Percentiles rank a stretch among this genome's conserved stretches.
Conservation (phyloP, 2,329 filamentous ascomycete species). For the Diaporthe destruens region DNA sequence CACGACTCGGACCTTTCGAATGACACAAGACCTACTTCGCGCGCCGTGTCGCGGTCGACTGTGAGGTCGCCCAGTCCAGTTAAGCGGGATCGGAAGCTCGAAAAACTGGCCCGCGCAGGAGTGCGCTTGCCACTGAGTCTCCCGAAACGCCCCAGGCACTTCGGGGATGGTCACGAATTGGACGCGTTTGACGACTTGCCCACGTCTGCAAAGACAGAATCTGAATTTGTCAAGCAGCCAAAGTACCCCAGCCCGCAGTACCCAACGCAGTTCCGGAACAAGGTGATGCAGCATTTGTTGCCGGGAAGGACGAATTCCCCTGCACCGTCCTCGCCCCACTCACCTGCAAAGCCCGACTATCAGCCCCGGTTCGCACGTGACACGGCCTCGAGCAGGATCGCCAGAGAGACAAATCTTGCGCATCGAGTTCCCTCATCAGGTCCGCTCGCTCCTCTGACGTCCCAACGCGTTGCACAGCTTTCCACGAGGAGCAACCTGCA, state of each 20-base stretch:
- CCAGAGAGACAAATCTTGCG: conserved; percentile 71
- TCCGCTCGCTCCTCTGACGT: conserved; percentile 66
- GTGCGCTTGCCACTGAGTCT: conserved; percentile 78
- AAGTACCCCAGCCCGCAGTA: conserved; percentile 70
- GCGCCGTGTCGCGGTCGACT: conserved; percentile 68
- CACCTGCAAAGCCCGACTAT: conserved; percentile 66
- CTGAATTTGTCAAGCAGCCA: conserved; percentile 85
- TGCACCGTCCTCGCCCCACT: conserved; percentile 62
- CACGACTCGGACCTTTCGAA: conserved; percentile 82
- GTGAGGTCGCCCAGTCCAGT: conserved; percentile 73
- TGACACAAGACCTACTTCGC: conserved; percentile 69
- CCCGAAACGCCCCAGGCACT: conserved; percentile 77
- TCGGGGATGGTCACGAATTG: conserved; percentile 92
- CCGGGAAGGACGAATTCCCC: conserved; percentile 67
- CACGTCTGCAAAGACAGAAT: conserved; percentile 85
- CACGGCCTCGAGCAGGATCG: conserved; percentile 74
- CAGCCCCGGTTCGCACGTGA: conserved; percentile 74
- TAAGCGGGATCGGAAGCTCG: conserved; percentile 56
- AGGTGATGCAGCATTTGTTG: conserved; percentile 66
- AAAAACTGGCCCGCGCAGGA: conserved; percentile 59
- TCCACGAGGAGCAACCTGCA: conserved; percentile 63
- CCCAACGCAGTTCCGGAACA: conserved; percentile 71
- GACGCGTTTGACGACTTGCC: conserved; percentile 96
- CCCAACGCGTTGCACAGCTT: conserved; percentile 67
- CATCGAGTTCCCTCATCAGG: conserved; percentile 69